Base-by-base conservation (phyloP, 202 grass and related monocot species). In the Saccharum hybrid region DNA sequence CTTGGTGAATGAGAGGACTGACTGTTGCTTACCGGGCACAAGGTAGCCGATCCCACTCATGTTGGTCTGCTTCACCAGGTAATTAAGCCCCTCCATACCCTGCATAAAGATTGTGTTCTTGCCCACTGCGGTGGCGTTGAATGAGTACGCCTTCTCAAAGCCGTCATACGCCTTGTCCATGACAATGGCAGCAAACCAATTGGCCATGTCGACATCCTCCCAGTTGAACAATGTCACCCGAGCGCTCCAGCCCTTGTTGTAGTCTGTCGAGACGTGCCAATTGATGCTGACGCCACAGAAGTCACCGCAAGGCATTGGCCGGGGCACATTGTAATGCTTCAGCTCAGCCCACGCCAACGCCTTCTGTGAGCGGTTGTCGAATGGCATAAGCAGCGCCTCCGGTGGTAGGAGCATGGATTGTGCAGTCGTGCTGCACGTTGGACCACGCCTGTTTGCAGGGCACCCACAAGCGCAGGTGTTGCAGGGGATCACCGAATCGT, bases 211-310 rank as follows among this genome's bases (percentile, higher is more conserved):
- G 0, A 89, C 86, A 11, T 91, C 76, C 2, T 88, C 92, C 95
- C 95, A 97, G 65, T 94, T 97, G 87, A 97, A 97, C 75, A 97
- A 80, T 68, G 95, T 94, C 43, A 97, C 79, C 59, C 95, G 86
- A 26, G 92, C 84, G 28, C 88, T 94, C 95, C 95, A 97, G 9
- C 96, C 96, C 68, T 94, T 92, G 83, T 22, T 88, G 86, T 94
- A 96, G 85, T 99, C 86, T 5, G 91, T 81, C 0, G 87, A 84
- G 36, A 96, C 36, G 15, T 99, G 93, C 93, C 93, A 99, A 54
- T 96, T 99, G 82, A 99, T 92, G 89, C 96, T 99, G 56, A 99
- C 88, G 2, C 96, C 96, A 2, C 93, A 99, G 43, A 89, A 86
- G 83, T 99, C 93, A 0, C 87, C 86, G 0, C 96, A 99, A 14